Percentiles rank a stretch among this genome's conserved stretches.
phyloP scores from a whole-genome alignment of 306 rosid species.

The Crotalaria pallida region DNA sequence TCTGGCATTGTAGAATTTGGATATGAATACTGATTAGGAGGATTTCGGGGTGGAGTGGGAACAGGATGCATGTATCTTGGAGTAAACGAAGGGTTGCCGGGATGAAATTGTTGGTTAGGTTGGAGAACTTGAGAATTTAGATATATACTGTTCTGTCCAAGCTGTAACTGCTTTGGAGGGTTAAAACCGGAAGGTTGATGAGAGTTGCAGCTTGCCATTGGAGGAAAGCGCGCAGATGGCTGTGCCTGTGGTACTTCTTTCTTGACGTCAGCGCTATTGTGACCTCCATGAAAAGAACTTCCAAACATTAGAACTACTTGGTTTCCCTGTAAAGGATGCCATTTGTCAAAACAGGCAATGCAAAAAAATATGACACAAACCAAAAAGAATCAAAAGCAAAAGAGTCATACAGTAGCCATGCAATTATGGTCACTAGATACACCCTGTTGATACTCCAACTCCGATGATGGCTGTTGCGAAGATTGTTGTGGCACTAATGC shows the following conservation, averaged over 20 bases:
- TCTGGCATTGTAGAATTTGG: slow-evolving; percentile 54
- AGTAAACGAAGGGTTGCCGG: slow-evolving; percentile 45
- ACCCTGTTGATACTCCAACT: slow-evolving; percentile 46
- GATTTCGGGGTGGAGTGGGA: slow-evolving; percentile 54
- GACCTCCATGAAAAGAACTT: slow-evolving; percentile 50
- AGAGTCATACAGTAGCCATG: slow-evolving; percentile 47
- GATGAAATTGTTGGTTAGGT: slow-evolving; percentile 60
- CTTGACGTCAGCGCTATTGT: slow-evolving; percentile 38
- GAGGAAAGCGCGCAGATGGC: slow-evolving; percentile 34
- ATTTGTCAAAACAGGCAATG: background rate
- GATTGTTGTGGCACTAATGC: slow-evolving; percentile 48
- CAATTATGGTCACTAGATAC: slow-evolving; percentile 44
- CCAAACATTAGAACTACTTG: slow-evolving; percentile 58
- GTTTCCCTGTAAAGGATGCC: slow-evolving; percentile 45
- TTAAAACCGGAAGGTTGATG: slow-evolving; percentile 60
- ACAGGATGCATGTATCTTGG: slow-evolving; percentile 66
- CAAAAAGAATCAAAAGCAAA: background rate
- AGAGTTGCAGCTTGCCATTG: slow-evolving; percentile 49
- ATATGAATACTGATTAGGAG: slow-evolving; percentile 60
- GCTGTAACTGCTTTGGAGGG: slow-evolving; percentile 51
- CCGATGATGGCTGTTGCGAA: slow-evolving; percentile 51
- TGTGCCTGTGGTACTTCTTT: slow-evolving; percentile 54
- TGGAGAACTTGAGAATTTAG: slow-evolving; percentile 54
- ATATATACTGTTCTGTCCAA: slow-evolving; percentile 54
- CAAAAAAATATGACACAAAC: background rate